Conservation (phyloP, 495 filamentous ascomycete species). For the Lophiostoma macrostomum region DNA sequence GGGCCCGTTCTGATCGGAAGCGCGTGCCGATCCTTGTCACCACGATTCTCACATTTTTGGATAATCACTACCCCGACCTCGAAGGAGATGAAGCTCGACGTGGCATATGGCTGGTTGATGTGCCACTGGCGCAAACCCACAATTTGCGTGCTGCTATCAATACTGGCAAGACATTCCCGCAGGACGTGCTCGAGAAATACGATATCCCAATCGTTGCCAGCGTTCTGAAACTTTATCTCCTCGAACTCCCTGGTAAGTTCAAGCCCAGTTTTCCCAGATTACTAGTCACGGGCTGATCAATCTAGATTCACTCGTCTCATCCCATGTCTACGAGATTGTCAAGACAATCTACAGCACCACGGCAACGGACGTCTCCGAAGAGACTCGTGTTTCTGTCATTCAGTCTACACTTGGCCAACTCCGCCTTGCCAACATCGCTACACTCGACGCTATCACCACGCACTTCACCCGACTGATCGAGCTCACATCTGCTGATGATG, state of each 20-base stretch:
- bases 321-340: conserved; percentile 97
- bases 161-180: conserved; percentile 76
- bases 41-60: conserved; percentile 86
- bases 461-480: conserved; percentile 97
- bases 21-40: conserved; percentile 92
- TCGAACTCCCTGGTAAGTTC: conserved; percentile 84
- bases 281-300: conserved; percentile 3
- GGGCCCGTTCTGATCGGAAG: conserved; percentile 89
- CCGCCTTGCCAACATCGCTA: conserved; percentile 95
- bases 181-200: conserved; percentile 75
- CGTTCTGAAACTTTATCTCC: conserved; percentile 89
- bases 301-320: conserved; percentile 92
- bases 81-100: conserved; percentile 94
- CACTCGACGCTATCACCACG: conserved; percentile 94
- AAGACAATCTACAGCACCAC: conserved; percentile 92
- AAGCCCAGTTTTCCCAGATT: not conserved
- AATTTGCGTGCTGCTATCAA: conserved; percentile 78
- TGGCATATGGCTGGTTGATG: conserved; percentile 90
- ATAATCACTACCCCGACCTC: conserved; percentile 94
- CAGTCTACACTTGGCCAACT: conserved; percentile 95
- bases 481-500: conserved; percentile 90
- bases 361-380: conserved; percentile 63
- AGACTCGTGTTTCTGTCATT: conserved; percentile 79
- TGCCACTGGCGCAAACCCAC: conserved; percentile 81
- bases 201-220: conserved; percentile 93